Base-by-base conservation (phyloP, 2,329 filamentous ascomycete genomes). In the Xylaria sp. region DNA sequence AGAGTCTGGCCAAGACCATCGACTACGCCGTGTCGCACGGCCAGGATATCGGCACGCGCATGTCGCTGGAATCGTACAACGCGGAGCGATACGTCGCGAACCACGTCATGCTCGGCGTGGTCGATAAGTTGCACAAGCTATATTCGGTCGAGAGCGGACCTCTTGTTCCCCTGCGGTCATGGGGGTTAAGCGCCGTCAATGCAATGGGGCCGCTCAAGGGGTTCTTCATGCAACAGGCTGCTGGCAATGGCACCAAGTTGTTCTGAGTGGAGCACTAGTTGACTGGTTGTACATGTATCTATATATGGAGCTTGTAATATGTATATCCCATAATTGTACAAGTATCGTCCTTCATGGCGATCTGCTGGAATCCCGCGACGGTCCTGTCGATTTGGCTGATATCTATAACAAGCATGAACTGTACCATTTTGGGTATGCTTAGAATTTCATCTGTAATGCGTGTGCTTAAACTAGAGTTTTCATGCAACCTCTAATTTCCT, bases 101-200 rank as follows among this genome's bases (percentile, higher is more conserved):
- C 80, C 92, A 92, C 72, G 86, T 91, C 69, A 86, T 97, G 79
- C 85, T 94, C 63, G 94, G 89, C 65, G 92, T 91, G 55, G 93
- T 90, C 73, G 95, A 98, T 82, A 95, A 98, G 82, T 83, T 98
- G 74, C 94, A 98, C 81, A 97, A 95, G 83, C 82, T 98, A 52
- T 98, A 97, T 80, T 91, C 91, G n/a, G 89, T 93, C 0, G 90
- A 89, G 25, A 90, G 88, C 69, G 93, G 93, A 0, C 94, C 94
- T 0, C 82, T 98, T 41, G 92, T 97, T 20, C 91, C 91, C 74
- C 84, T 94, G 60, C 87, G 95, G 70, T 94, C 92, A 62, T 77
- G 94, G 56, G 95, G 95, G 0, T 80, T 98, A 70, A 88, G 85
- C 70, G 88, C 91, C 8, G 91, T 98, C 70, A 91, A 98, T 80